phyloP scores from a whole-genome alignment of 2,329 filamentous ascomycete genomes.

The Orbilia blumenaviensis region DNA sequence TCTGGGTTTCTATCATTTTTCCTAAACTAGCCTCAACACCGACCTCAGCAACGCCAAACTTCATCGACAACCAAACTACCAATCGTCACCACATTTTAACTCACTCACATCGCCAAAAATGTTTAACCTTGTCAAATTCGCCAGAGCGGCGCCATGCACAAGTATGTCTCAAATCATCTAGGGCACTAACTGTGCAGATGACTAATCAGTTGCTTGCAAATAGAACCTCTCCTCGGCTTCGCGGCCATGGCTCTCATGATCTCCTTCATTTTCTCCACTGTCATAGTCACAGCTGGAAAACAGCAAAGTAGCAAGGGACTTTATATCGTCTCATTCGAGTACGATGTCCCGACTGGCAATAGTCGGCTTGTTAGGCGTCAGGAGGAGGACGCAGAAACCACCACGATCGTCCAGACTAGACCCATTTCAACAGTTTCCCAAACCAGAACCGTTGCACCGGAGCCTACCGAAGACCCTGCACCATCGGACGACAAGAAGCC shows the following conservation, averaged over 20 bases:
- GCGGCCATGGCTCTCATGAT: conserved; percentile 54
- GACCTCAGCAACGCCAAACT: conserved; percentile 15
- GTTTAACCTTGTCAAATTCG: conserved; percentile 44
- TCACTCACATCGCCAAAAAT: conserved; percentile 35
- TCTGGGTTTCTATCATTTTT: conserved; percentile 10
- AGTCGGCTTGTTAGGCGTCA: conserved; percentile 31
- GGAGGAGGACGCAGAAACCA: conserved; percentile 24
- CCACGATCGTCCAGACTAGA: conserved; percentile 24
- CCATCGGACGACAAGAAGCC: neutral
- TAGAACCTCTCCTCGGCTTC: conserved; percentile 56
- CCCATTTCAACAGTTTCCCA: conserved; percentile 32
- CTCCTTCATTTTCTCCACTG: conserved; percentile 56
- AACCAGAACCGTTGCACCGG: conserved; percentile 26
- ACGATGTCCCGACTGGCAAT: conserved; percentile 34
- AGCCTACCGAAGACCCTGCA: conserved; percentile 2
- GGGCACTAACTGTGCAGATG: neutral
- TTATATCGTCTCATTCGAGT: conserved; percentile 57
- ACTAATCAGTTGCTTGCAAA: neutral
- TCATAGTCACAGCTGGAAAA: conserved; percentile 56
- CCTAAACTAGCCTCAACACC: conserved; percentile 20
- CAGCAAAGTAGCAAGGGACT: conserved; percentile 55
- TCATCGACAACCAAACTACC: neutral
- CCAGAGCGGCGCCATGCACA: conserved; percentile 52
- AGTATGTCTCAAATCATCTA: conserved; percentile 32
- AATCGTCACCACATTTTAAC: no score